Evolutionary conservation across 2,329 filamentous ascomycete genomes (phyloP).

Genomic region (Aureobasidium sp.): DNA sequence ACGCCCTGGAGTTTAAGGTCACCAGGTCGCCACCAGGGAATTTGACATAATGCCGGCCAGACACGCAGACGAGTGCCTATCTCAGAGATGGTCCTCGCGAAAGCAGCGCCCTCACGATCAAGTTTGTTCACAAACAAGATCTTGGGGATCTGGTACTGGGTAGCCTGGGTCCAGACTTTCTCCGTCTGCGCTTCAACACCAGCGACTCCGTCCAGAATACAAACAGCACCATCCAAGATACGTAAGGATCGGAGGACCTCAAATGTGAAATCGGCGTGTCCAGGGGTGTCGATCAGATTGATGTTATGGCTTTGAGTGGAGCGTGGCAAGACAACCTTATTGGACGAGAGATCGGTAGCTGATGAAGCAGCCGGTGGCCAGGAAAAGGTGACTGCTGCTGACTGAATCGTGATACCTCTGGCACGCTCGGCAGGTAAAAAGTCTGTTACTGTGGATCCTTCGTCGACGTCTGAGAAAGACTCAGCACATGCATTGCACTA

Average conservation of each 20-base stretch:
- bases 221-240: constrained; percentile 83
- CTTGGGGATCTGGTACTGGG: constrained; percentile 74
- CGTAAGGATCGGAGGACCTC: constrained; percentile 87
- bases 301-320: constrained; percentile 58
- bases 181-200: constrained; percentile 96
- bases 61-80: constrained; percentile 70
- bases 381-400: constrained; percentile 86
- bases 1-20: constrained; percentile 73
- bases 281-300: constrained; percentile 92
- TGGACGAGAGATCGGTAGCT: constrained; percentile 19
- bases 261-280: constrained; percentile 95
- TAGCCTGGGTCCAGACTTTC: constrained; percentile 88
- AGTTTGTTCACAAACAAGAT: constrained; percentile 79
- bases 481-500: neutral
- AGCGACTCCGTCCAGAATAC: constrained; percentile 84
- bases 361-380: constrained; percentile 59
- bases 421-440: constrained; percentile 89
- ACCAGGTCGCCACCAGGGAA: constrained; percentile 78
- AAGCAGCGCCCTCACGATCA: constrained; percentile 72
- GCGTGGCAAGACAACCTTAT: constrained; percentile 31
- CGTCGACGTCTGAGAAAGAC: constrained; percentile 63
- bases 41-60: constrained; percentile 87
- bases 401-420: constrained; percentile 94
- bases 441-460: constrained; percentile 94
- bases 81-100: constrained; percentile 77